Evolutionary conservation across 2,329 filamentous ascomycete species (phyloP).

Genomic region (Hortaea sp.): DNA sequence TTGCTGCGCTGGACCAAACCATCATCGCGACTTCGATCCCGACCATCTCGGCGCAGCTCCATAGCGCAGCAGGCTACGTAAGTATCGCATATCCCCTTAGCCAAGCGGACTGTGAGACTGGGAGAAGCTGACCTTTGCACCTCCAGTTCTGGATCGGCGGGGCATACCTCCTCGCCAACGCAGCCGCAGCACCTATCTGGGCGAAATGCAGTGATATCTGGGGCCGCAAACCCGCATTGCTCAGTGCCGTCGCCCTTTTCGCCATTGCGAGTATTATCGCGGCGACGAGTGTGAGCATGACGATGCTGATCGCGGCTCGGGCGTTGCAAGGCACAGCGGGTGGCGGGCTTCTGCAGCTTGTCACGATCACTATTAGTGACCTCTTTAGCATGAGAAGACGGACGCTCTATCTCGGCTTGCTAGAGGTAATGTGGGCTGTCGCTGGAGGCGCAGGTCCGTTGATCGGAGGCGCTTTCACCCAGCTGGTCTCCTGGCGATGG

Average conservation of each 20-base stretch:
- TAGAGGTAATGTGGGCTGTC: slow-evolving; percentile 46
- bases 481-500: slow-evolving; percentile 41
- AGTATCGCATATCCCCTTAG: not conserved
- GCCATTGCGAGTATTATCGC: slow-evolving; percentile 41
- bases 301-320: slow-evolving; percentile 44
- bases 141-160: slow-evolving; percentile 55
- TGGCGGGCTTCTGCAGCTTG: slow-evolving; percentile 43
- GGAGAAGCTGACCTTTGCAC: too few relatives aligned
- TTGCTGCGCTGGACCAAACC: slow-evolving; percentile 40
- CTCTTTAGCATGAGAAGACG: slow-evolving; percentile 38
- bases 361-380: slow-evolving; percentile 46
- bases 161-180: slow-evolving; percentile 60
- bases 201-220: slow-evolving; percentile 51
- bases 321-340: slow-evolving; percentile 46
- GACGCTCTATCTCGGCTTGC: slow-evolving; percentile 39
- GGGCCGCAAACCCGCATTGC: slow-evolving; percentile 45
- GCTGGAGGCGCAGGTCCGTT: slow-evolving; percentile 45
- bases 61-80: slow-evolving; percentile 55
- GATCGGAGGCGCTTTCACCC: slow-evolving; percentile 42
- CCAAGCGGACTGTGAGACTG: too few relatives aligned
- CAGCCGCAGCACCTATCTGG: slow-evolving; percentile 61
- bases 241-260: slow-evolving; percentile 41
- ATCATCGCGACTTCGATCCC: slow-evolving; percentile 58
- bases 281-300: slow-evolving; percentile 37
- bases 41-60: slow-evolving; percentile 53